Percentiles rank a stretch among this genome's conserved stretches.
These are phyloP conservation scores for Dipodascopsis uninucleata DNA, from an alignment of 805 yeast genomes.

Conservation along the genomic window DNA sequence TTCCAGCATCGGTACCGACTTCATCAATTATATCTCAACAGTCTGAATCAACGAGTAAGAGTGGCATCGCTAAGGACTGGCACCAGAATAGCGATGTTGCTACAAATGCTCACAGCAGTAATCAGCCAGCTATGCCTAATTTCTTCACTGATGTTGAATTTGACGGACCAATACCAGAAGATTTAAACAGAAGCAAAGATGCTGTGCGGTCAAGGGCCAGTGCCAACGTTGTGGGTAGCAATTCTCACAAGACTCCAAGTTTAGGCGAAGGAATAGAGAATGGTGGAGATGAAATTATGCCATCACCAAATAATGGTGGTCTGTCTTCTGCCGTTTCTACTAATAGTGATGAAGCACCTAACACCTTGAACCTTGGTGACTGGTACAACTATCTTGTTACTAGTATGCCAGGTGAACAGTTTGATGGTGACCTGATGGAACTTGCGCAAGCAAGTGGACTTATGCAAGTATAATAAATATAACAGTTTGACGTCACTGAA, in stretches of 20 bases:
- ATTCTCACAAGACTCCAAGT: no score
- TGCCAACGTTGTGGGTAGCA: neutral
- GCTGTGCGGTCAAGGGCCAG: neutral
- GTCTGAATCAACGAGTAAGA: no score
- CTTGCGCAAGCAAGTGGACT: conserved; percentile 15
- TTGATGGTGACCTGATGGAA: conserved; percentile 16
- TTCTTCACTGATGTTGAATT: conserved; percentile 10
- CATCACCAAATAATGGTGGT: neutral
- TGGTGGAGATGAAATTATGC: no score
- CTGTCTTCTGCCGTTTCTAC: conserved; percentile 2
- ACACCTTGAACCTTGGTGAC: conserved; percentile 38
- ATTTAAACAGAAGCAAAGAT: no score
- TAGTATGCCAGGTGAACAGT: conserved; percentile 13
- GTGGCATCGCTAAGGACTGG: no score
- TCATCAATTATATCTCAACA: no score
- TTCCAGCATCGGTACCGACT: neutral
- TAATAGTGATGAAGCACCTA: conserved; percentile 33
- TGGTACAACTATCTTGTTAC: conserved; percentile 40
- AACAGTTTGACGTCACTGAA: no score
- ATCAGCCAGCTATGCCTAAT: no score
- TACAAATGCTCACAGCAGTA: no score
- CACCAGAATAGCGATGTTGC: no score
- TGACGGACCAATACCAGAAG: conserved; percentile 13
- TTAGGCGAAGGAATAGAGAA: no score
- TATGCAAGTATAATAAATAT: no score